A percentile compares a stretch with the other conserved stretches of the same genome.
Conservation (phyloP, 106 monocot genomes). For the Chionographis japonica region DNA sequence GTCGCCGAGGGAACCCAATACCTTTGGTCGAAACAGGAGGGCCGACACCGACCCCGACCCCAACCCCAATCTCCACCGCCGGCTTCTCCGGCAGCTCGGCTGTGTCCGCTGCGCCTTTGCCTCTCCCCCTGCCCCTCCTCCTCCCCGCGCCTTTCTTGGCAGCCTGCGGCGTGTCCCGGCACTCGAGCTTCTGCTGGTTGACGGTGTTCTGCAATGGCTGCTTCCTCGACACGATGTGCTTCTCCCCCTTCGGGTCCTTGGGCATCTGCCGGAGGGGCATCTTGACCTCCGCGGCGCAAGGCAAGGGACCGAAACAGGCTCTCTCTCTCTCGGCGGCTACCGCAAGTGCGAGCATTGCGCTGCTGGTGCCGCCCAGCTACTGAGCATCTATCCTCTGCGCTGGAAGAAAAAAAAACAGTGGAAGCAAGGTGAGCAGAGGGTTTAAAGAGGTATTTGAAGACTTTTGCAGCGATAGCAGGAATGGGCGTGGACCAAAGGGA, state of each 20-base stretch:
- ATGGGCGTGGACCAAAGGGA: background rate
- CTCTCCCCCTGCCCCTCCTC: slow-evolving; percentile 34
- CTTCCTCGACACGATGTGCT: slow-evolving; percentile 29
- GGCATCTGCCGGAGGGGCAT: slow-evolving; percentile 25
- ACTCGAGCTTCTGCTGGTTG: slow-evolving; percentile 27
- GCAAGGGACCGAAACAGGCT: background rate
- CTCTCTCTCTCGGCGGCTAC: slow-evolving; percentile 24
- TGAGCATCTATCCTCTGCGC: background rate
- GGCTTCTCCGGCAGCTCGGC: background rate
- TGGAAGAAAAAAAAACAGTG: background rate
- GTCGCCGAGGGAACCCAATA: slow-evolving; percentile 48
- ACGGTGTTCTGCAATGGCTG: slow-evolving; percentile 37
- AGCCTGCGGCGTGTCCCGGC: background rate
- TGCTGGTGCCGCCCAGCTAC: background rate
- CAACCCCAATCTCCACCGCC: background rate
- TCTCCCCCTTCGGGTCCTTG: slow-evolving; percentile 25
- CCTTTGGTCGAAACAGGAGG: slow-evolving; percentile 57
- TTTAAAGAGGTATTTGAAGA: slow-evolving; percentile 1
- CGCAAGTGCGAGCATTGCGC: slow-evolving; percentile 10
- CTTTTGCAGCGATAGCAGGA: background rate
- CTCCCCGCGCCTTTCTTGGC: slow-evolving; percentile 29
- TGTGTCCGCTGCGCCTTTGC: slow-evolving; percentile 1
- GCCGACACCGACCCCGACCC: background rate
- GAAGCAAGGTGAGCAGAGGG: background rate
- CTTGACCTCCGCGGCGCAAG: background rate